Evolutionary conservation across 2,329 filamentous ascomycete species (phyloP), one percentile per base, ranked within the genome.

Genomic region (Pyrenophora teres): DNA sequence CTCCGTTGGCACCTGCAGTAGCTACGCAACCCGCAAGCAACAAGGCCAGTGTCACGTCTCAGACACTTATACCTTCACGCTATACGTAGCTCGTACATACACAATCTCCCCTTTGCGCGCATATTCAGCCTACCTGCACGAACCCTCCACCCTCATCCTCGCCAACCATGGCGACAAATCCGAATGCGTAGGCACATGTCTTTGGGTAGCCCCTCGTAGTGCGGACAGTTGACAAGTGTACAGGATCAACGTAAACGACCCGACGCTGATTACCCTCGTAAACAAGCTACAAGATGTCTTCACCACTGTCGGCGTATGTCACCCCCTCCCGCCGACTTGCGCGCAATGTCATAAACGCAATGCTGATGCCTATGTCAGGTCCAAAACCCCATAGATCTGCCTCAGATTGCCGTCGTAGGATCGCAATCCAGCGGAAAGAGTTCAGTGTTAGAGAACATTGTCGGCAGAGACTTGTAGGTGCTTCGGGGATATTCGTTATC

Each of bases 201-300:
- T 13, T 46, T 39, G 46, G 38, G 44, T 21, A 46, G 50, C 57
- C 59, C 54, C 54, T 60, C 57, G 52, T 46, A 51, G 33, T 40
- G 44, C 45, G 23, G 48, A 67, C 52, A 62, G 64, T 67, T 73
- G 63, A 74, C 59, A 42, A 31, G 30, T 21, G 36, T 59, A 63
- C 71, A 88, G 85, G 65, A 87, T 88, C 74, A 88, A 88, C 73
- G 86, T 88, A 56, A 88, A 88, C 71, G 86, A 88, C 68, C 86
- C 86, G 21, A 80, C 80, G 60, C 79, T 88, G 65, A 88, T 88
- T 68, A 87, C 86, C 27, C 88, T 97, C 67, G 94, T 99, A 74
- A 99, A 99, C 83, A 97, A 96, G 82, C 87, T 99, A 40, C 94
- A 99, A 76, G 94, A 99, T 90, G 94, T 99, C 66, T 99, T 99